A percentile compares a stretch with the other conserved stretches of the same genome.
Conservation (phyloP, 2,329 filamentous ascomycete species). For the Nannizziopsis arthrosporioides region DNA sequence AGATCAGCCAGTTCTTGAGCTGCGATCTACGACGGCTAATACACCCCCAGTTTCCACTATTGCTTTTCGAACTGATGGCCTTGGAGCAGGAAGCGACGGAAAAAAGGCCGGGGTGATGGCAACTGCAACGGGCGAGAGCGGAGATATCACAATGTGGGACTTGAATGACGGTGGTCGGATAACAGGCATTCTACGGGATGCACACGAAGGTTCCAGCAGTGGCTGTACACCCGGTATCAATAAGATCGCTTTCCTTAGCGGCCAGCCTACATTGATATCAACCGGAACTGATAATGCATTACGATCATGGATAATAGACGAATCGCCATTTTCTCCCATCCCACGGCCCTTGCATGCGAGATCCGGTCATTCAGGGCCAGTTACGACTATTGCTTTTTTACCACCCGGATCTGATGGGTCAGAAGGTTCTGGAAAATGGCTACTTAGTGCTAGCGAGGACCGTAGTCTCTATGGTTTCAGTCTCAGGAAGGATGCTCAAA, state of each 20-base stretch:
- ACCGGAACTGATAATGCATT: conserved; percentile 88
- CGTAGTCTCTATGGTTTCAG: conserved; percentile 95
- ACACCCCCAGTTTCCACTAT: conserved; percentile 62
- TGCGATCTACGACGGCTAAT: conserved; percentile 55
- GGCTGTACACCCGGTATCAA: conserved; percentile 63
- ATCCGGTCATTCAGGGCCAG: conserved; percentile 77
- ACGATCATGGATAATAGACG: conserved; percentile 93
- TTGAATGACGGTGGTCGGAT: conserved; percentile 78
- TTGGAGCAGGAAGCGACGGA: conserved; percentile 80
- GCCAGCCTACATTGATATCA: conserved; percentile 80
- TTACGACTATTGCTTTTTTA: conserved; percentile 72
- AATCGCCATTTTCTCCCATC: conserved; percentile 74
- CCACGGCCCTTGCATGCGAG: conserved; percentile 76
- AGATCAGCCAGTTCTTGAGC: conserved; percentile 58
- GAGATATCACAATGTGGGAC: conserved; percentile 94
- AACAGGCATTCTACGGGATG: conserved; percentile 73
- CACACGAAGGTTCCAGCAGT: conserved; percentile 53
- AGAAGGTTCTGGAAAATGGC: conserved; percentile 82
- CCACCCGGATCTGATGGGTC: conserved; percentile 81
- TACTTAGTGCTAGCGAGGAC: conserved; percentile 79
- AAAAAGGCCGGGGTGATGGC: conserved; percentile 85
- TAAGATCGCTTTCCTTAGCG: conserved; percentile 76
- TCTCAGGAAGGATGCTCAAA: conserved; percentile 85
- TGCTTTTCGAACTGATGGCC: conserved; percentile 77
- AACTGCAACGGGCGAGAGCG: conserved; percentile 64